A percentile compares a stretch with the other conserved stretches of the same genome.
phyloP scores from a whole-genome alignment of 1,139 yeast species.

The Meyerozyma sp. region DNA sequence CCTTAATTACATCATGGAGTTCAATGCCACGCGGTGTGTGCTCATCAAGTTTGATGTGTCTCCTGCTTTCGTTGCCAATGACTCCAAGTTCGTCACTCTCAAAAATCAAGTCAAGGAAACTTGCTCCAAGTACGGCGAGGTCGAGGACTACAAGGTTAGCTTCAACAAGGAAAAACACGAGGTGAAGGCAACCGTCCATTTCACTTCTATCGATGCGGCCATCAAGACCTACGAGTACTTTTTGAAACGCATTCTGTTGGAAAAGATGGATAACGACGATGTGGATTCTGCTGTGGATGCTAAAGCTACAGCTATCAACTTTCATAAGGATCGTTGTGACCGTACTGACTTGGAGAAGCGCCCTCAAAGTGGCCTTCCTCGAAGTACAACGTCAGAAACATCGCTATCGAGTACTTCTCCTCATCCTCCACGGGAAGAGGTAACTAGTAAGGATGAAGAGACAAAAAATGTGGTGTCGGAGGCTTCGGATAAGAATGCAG shows the following conservation, averaged over 20 bases:
- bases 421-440: neutral
- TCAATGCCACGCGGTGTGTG: slow-evolving; percentile 36
- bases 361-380: neutral
- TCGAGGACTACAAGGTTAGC: slow-evolving; percentile 23
- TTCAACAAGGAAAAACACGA: neutral
- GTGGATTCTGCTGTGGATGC: neutral
- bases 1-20: slow-evolving; percentile 36
- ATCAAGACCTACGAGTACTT: slow-evolving; percentile 33
- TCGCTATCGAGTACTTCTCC: neutral
- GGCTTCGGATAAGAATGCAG: neutral
- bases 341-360: slow-evolving; percentile 3
- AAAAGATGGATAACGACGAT: slow-evolving; percentile 13
- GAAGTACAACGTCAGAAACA: neutral
- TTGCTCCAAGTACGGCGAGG: slow-evolving; percentile 30
- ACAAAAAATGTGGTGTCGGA: neutral
- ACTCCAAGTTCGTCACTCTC: slow-evolving; percentile 4
- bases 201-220: slow-evolving; percentile 37
- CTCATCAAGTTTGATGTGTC: slow-evolving; percentile 12
- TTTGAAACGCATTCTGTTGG: slow-evolving; percentile 20
- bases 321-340: slow-evolving; percentile 26
- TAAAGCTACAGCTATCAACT: slow-evolving; percentile 15
- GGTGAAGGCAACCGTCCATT: slow-evolving; percentile 23
- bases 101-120: slow-evolving; percentile 14
- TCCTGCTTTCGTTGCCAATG: neutral
- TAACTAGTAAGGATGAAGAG: neutral